Conservation (phyloP, 2,329 filamentous ascomycete species). For the Talaromyces sp. region DNA sequence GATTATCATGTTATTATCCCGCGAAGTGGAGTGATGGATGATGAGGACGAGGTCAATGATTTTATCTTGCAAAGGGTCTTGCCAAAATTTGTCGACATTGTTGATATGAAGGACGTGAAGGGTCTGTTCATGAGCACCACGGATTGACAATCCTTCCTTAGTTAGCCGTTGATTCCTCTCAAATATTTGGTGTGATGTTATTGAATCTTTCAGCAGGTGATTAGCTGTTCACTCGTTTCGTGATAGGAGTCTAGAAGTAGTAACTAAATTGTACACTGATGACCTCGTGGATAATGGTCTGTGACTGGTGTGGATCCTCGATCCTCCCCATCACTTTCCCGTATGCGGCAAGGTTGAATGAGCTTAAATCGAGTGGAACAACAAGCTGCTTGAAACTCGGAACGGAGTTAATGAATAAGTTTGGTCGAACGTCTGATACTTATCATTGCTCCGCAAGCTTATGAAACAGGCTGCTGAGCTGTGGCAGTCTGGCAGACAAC, state of each 20-base stretch:
- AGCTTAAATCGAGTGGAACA: constrained; percentile 10
- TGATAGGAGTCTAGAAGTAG: neutral
- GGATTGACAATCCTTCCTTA: neutral
- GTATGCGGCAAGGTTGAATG: neutral
- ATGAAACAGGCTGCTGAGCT: neutral
- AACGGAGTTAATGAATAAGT: neutral
- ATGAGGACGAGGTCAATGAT: neutral
- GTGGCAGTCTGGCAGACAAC: no score
- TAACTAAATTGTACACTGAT: neutral
- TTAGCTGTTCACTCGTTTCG: neutral
- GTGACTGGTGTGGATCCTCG: constrained; percentile 1
- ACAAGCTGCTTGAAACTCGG: neutral
- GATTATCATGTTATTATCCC: neutral
- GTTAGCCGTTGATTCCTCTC: neutral
- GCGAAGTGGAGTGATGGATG: neutral
- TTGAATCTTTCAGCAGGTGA: no score
- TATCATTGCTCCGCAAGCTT: neutral
- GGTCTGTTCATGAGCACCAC: neutral
- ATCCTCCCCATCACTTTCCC: neutral
- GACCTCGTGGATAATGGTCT: neutral
- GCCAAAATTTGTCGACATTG: neutral
- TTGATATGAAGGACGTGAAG: neutral
- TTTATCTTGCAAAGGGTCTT: neutral
- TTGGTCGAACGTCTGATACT: neutral
- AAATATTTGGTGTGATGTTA: neutral